Evolutionary conservation across 192 early-diverging fungal species (phyloP).

Genomic region (Coemansia sp.): DNA sequence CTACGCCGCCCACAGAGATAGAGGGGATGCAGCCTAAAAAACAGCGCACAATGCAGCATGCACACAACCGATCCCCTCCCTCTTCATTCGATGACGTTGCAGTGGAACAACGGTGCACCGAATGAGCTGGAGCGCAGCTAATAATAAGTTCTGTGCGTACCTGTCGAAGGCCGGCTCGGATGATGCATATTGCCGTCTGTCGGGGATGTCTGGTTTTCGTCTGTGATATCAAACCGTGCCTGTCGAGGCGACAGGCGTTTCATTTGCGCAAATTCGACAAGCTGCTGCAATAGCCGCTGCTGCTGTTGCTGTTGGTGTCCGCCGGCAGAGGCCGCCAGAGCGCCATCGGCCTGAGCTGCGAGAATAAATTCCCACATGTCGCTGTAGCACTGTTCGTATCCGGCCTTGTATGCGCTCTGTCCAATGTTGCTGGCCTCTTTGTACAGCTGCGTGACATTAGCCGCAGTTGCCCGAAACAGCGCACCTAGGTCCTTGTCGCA

Average conservation of each 20-base stretch:
- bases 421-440: slow-evolving; percentile 48
- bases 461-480: slow-evolving; percentile 45
- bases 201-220: neutral
- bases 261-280: slow-evolving; percentile 40
- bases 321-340: neutral
- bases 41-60: neutral
- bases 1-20: neutral
- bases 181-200: neutral
- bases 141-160: neutral
- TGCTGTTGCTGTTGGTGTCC: too few relatives aligned
- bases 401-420: slow-evolving; percentile 38
- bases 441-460: slow-evolving; percentile 52
- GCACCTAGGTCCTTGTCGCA: slow-evolving; percentile 42
- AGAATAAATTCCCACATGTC: slow-evolving; percentile 44
- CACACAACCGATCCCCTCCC: neutral
- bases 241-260: slow-evolving; percentile 31
- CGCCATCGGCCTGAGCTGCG: slow-evolving; percentile 8
- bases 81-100: neutral
- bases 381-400: slow-evolving; percentile 50
- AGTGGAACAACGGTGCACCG: neutral
- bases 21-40: neutral
- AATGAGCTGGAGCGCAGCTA: neutral
- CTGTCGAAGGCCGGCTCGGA: slow-evolving; percentile 1
- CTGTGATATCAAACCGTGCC: neutral
- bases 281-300: slow-evolving; percentile 23